A percentile compares a stretch with the other conserved stretches of the same genome.
Conservation (phyloP, 179 eudicot species). For the Spergularia azorica region DNA sequence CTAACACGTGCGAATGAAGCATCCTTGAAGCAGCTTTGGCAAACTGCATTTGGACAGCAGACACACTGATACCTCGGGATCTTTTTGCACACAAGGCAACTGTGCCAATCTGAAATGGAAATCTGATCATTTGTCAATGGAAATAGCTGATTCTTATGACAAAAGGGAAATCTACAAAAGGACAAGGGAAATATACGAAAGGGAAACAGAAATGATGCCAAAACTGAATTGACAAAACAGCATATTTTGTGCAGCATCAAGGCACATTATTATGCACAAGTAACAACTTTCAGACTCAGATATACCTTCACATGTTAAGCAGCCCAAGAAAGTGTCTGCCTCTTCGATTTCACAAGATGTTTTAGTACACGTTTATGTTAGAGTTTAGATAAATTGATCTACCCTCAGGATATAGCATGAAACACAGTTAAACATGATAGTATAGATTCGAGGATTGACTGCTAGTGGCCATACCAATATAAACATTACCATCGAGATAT, state of each 20-base stretch:
- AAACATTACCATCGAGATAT: too few relatives aligned
- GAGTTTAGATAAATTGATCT: too few relatives aligned
- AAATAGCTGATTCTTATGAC: neutral
- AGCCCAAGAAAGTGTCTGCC: neutral
- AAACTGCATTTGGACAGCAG: conserved; percentile 72
- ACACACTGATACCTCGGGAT: conserved; percentile 52
- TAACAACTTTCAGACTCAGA: neutral
- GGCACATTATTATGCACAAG: neutral
- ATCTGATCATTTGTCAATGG: conserved; percentile 20
- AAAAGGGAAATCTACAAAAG: too few relatives aligned
- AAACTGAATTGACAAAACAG: neutral
- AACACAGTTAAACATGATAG: too few relatives aligned
- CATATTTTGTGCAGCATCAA: neutral
- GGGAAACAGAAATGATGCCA: too few relatives aligned
- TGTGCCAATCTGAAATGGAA: conserved; percentile 63
- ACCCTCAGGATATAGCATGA: too few relatives aligned
- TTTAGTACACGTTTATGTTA: too few relatives aligned
- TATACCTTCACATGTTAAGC: neutral
- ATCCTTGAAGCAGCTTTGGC: conserved; percentile 49
- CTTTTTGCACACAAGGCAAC: conserved; percentile 53
- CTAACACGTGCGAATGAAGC: conserved; percentile 44
- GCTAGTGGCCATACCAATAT: too few relatives aligned
- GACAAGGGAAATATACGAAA: too few relatives aligned
- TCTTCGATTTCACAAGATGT: too few relatives aligned
- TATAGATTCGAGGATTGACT: too few relatives aligned